phyloP scores from a whole-genome alignment of 306 rosid species.

The Casuarina glauca region DNA sequence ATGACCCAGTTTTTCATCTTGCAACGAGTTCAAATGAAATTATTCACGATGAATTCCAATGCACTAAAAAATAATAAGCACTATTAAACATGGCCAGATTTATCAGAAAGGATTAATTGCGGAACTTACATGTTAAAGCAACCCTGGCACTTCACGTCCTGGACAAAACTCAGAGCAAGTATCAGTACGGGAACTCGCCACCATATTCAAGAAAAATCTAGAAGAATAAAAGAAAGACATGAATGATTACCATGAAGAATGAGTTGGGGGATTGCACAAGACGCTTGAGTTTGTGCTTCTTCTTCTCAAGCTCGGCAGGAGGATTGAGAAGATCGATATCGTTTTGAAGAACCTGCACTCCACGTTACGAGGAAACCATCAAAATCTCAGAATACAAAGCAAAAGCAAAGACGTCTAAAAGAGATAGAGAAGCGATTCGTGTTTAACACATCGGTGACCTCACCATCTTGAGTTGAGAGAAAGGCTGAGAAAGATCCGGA shows the following conservation, averaged over 20 bases:
- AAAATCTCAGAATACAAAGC: neutral
- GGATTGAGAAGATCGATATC: slow-evolving; percentile 63
- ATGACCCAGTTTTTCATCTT: neutral
- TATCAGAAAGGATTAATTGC: neutral
- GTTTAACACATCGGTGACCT: neutral
- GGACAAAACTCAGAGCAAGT: neutral
- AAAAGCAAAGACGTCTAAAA: neutral
- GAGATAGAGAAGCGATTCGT: neutral
- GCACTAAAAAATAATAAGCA: neutral
- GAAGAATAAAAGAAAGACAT: no score
- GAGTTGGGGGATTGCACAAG: slow-evolving; percentile 63
- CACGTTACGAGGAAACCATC: neutral
- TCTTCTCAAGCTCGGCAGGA: slow-evolving; percentile 59
- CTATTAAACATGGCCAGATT: neutral
- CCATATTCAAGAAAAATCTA: neutral
- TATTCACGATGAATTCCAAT: no score
- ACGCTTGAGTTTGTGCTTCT: slow-evolving; percentile 67
- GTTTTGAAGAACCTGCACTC: slow-evolving; percentile 51
- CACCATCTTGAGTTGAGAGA: neutral
- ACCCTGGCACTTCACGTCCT: slow-evolving; percentile 62
- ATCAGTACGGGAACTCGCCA: neutral
- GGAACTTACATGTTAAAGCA: slow-evolving; percentile 57
- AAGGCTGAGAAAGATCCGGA: neutral
- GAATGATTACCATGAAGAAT: slow-evolving; percentile 48
- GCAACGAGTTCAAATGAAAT: neutral